Evolutionary conservation across 352 stramenopile species (phyloP).

Genomic region (Globisporangium spinosum): DNA sequence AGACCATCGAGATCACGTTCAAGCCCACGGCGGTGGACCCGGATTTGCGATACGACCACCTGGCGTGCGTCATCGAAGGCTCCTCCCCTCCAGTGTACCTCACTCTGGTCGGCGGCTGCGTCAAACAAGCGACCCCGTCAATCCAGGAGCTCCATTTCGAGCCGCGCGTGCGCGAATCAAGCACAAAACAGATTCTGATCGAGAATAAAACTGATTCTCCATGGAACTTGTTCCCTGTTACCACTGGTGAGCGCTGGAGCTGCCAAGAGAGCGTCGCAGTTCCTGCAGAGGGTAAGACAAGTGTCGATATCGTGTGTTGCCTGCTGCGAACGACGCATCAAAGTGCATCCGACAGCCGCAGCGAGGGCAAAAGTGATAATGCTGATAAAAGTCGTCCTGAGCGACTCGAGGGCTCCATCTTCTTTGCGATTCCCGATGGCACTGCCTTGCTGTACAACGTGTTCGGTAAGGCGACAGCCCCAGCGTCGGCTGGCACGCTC

Average conservation of each 20-base stretch:
- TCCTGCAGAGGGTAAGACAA: constrained; percentile 57
- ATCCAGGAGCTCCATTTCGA: constrained; percentile 87
- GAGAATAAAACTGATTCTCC: constrained; percentile 76
- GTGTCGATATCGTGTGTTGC: constrained; percentile 68
- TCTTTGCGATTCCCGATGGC: constrained; percentile 89
- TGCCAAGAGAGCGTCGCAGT: constrained; percentile 83
- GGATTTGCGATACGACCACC: constrained; percentile 86
- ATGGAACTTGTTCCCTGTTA: constrained; percentile 86
- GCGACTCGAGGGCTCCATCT: constrained; percentile 78
- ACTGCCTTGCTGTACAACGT: constrained; percentile 87
- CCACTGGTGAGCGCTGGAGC: constrained; percentile 86
- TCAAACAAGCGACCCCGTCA: constrained; percentile 85
- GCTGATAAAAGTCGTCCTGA: constrained; percentile 33
- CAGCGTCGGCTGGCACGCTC: constrained; percentile 36
- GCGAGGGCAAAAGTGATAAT: constrained; percentile 15
- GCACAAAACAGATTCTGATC: constrained; percentile 58
- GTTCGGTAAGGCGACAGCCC: constrained; percentile 62
- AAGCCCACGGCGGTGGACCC: constrained; percentile 68
- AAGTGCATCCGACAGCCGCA: background rate
- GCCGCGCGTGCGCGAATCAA: constrained; percentile 69
- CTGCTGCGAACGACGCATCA: constrained; percentile 83
- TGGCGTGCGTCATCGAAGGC: constrained; percentile 69
- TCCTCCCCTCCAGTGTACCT: constrained; percentile 46
- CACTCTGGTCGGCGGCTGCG: constrained; percentile 79
- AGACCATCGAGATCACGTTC: constrained; percentile 90